Evolutionary conservation across 768 basidiomycete genomes (phyloP).

Genomic region (Trametes maxima): DNA sequence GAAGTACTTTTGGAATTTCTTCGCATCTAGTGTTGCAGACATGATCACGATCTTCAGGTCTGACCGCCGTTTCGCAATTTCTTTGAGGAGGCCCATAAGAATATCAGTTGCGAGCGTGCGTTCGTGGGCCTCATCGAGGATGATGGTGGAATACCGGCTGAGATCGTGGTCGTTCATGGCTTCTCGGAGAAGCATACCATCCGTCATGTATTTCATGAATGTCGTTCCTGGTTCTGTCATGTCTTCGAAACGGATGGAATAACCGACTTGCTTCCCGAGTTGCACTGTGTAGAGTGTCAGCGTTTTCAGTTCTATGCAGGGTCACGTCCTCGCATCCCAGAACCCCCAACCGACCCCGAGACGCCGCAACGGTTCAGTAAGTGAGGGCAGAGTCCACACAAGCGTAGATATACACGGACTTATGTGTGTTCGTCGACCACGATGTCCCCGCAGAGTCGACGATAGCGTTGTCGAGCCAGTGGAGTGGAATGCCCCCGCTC

Average conservation of each 20-base stretch:
- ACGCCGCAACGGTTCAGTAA: too few species aligned
- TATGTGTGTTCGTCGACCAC: too few species aligned
- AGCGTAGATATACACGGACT: too few species aligned
- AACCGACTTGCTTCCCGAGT: conserved; percentile 94
- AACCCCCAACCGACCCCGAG: too few species aligned
- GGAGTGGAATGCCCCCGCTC: too few species aligned
- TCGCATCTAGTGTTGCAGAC: conserved; percentile 96
- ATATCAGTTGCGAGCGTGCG: conserved; percentile 97
- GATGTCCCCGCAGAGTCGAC: too few species aligned
- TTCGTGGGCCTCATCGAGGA: conserved; percentile 98
- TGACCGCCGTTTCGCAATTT: conserved; percentile 71
- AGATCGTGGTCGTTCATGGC: conserved; percentile 96
- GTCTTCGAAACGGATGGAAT: conserved; percentile 98
- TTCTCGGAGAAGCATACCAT: conserved; percentile 98
- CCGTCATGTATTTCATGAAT: conserved; percentile 99
- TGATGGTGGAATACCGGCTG: conserved; percentile 92
- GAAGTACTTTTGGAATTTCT: conserved; percentile 98
- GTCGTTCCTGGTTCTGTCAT: conserved; percentile 89
- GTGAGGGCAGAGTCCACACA: too few species aligned
- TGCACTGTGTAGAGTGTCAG: conserved; percentile 55
- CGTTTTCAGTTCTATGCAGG: neutral
- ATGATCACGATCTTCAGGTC: conserved; percentile 98
- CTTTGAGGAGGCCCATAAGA: conserved; percentile 94
- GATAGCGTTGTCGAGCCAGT: too few species aligned
- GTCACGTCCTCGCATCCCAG: neutral